phyloP scores from a whole-genome alignment of 1,139 yeast genomes.

The Scheffersomyces parashehatae region DNA sequence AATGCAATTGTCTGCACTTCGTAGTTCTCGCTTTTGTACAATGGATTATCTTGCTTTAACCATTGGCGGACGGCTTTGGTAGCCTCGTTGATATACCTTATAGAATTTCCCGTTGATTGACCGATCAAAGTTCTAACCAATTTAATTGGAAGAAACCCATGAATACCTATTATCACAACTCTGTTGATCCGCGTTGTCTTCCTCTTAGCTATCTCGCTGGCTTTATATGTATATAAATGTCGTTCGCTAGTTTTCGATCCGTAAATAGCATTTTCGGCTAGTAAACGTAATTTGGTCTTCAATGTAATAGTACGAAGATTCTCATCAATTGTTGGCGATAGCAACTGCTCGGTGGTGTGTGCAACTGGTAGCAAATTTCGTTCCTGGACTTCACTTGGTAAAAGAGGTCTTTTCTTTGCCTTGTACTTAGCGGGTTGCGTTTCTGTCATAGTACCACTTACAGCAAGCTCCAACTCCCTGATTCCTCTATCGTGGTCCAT shows the following conservation, averaged over 20 bases:
- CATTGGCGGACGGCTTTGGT: constrained; percentile 39
- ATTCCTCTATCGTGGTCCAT: constrained; percentile 17
- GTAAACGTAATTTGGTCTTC: constrained; percentile 39
- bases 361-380: constrained; percentile 5
- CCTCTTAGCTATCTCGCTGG: constrained; percentile 13
- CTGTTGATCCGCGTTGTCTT: constrained; percentile 25
- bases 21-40: constrained; percentile 17
- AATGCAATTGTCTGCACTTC: constrained; percentile 49
- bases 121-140: constrained; percentile 48
- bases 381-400: constrained; percentile 41
- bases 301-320: constrained; percentile 41
- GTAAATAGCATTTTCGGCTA: constrained; percentile 32
- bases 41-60: constrained; percentile 30
- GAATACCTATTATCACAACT: constrained; percentile 49
- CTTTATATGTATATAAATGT: constrained; percentile 33
- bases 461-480: constrained; percentile 33
- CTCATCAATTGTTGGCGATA: constrained; percentile 28
- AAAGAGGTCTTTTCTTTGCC: constrained; percentile 33
- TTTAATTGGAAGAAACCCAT: constrained; percentile 55
- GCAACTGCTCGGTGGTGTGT: constrained; percentile 3
- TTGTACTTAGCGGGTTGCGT: constrained; percentile 38
- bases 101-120: constrained; percentile 47
- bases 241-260: constrained; percentile 28
- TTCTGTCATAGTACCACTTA: constrained; percentile 42
- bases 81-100: constrained; percentile 34